Evolutionary conservation across 768 basidiomycete species (phyloP), one percentile per base, ranked within the genome.

Genomic region (Termitomyces sp.): DNA sequence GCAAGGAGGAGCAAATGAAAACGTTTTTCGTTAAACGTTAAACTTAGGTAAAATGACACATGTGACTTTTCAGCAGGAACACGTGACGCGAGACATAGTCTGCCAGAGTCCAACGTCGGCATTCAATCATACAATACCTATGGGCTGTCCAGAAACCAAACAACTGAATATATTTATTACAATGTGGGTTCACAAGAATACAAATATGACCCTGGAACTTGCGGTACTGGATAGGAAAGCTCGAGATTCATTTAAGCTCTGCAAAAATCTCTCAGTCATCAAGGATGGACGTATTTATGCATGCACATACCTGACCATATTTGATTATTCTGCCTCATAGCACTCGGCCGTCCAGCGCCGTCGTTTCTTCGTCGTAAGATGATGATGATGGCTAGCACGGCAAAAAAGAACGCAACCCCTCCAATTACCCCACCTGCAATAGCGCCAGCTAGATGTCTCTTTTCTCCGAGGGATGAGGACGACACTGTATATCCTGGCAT

Each of bases 381-480:
- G 18, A 61, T 7, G 18, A 53, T 7, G 28, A 51, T 28, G n/a
- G 36, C 24, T 3, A 64, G 13, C 11, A 51, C 49, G 13, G 48
- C 53, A 44, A 38, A 8, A 55, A 55, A 24, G n/a, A 61, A 22
- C 15, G 28, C 57, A 24, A 63, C 52, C 16, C 61, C 65, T 7
- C 68, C 69, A 12, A 68, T 55, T 7, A 68, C 63, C 7, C 62
- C 64, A 20, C 70, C 68, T 36, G 54, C 61, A 61, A 67, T 61
- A 39, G 57, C 57, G 9, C 62, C 64, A 49, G 55, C 39, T 1
- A 22, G 7, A 16, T 24, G 45, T 39, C 57, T 57, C 13, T 36
- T 48, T 24, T 40, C 12, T 46, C 22, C 36, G 13, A 57, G 33
- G 32, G 60, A 45, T 40, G 55, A 38, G 5, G 61, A 28, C 7